Base-by-base conservation (phyloP, 768 basidiomycete species). In the Hysterangium stoloniferum region DNA sequence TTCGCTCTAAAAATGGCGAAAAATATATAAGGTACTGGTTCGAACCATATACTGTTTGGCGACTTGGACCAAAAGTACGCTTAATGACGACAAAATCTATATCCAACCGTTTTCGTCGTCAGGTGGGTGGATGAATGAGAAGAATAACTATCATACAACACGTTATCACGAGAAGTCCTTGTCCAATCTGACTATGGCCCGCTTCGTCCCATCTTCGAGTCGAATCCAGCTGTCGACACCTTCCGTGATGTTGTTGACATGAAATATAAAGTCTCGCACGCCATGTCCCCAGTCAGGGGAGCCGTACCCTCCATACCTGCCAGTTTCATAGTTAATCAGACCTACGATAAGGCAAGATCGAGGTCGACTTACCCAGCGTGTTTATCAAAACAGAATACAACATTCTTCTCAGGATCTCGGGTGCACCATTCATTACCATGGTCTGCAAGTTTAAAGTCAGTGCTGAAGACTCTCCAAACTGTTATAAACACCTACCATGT, bases 381-480 rank as follows among this genome's bases (percentile, higher is more conserved):
- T 61, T 87, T 87, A 59, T 75, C 73, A 55, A 87, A 89, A 61
- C 86, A 89, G 62, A 86, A 85, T 0, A 84, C 74, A 7, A 83
- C 73, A 34, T 76, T 66, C 54, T 78, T 78, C 3, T 70, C 72
- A 1, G 74, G 73, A 53, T 86, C 82, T 15, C 82, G 77, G 6
- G 76, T 75, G 54, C 86, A 88, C 86, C 86, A 88, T 61, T 86
- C 84, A 52, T 87, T 74, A 1, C 86, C 86, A 55, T 88, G 86
- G 60, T 84, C 85, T 84, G 55, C 32, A 32, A 55, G 29, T 24
- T 11, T 11, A 12, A n/a, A n/a, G n/a, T n/a, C n/a, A n/a, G n/a
- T n/a, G n/a, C n/a, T n/a, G n/a, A n/a, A n/a, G n/a, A n/a, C 24
- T 15, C 20, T 29, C 20, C 3, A 28, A 9, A 24, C 2, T 45